Conservation (phyloP, 768 basidiomycete genomes). For the Butyriboletus loyo region DNA sequence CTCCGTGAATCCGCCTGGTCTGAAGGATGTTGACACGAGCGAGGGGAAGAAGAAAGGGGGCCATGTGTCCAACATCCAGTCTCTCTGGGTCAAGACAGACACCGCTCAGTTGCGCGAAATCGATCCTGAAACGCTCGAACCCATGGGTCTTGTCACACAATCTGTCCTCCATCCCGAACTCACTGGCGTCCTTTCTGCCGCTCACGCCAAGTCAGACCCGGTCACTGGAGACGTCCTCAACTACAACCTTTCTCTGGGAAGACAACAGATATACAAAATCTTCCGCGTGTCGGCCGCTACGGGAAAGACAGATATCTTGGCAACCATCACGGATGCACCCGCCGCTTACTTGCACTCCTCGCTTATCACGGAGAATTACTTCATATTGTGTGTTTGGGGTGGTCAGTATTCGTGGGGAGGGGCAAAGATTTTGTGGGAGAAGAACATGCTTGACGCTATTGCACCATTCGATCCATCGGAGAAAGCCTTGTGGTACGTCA, state of each 20-base stretch:
- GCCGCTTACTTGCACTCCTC: conserved; percentile 40
- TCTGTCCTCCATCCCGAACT: conserved; percentile 31
- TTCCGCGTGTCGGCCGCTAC: conserved; percentile 34
- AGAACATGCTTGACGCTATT: conserved; percentile 34
- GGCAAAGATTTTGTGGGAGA: conserved; percentile 29
- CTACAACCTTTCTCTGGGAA: conserved; percentile 32
- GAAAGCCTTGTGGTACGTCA: conserved; percentile 35
- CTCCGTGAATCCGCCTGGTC: conserved; percentile 29
- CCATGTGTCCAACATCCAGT: conserved; percentile 26
- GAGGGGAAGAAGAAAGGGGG: conserved; percentile 18
- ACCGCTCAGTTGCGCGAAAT: conserved; percentile 27
- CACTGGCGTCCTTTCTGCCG: conserved; percentile 32
- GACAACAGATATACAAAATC: conserved; percentile 27
- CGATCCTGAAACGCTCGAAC: conserved; percentile 38
- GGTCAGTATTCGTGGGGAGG: conserved; percentile 29
- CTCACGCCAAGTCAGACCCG: conserved; percentile 38
- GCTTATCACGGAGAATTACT: conserved; percentile 35
- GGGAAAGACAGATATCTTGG: conserved; percentile 33
- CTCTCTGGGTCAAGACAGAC: conserved; percentile 35
- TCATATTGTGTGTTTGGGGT: conserved; percentile 36
- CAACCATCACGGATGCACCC: conserved; percentile 37
- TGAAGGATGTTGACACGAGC: conserved; percentile 22
- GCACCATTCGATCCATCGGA: conserved; percentile 29
- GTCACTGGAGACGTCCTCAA: conserved; percentile 37
- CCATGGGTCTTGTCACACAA: conserved; percentile 31